Percentiles rank a stretch among this genome's conserved stretches.
phyloP scores from a whole-genome alignment of 2,329 filamentous ascomycete species.

The Podosphaera fusca region DNA sequence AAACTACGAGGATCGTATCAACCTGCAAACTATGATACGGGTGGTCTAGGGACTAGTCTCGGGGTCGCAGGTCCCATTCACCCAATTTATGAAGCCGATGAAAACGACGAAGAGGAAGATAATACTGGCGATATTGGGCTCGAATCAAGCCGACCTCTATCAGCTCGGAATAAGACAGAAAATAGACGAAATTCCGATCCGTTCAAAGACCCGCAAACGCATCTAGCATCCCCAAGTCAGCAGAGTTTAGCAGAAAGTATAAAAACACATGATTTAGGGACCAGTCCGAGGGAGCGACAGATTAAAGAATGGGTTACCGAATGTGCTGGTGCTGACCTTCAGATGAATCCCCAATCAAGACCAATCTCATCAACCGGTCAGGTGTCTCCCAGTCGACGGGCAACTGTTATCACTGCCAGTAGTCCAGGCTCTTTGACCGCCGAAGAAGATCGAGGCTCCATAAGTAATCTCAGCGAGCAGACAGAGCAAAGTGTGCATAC shows the following conservation, averaged over 20 bases:
- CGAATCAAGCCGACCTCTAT: constrained; percentile 7
- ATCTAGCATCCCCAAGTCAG: neutral
- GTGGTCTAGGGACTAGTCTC: constrained; percentile 17
- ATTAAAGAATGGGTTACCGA: constrained; percentile 18
- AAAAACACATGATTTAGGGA: constrained; percentile 9
- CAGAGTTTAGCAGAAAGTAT: constrained; percentile 1
- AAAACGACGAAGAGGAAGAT: constrained; percentile 15
- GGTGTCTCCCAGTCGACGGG: constrained; percentile 14
- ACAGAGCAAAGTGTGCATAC: constrained; percentile 15
- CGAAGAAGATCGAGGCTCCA: constrained; percentile 15
- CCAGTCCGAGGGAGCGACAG: constrained; percentile 13
- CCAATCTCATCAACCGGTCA: constrained; percentile 12
- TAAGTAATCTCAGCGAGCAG: constrained; percentile 16
- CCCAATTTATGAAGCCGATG: constrained; percentile 40
- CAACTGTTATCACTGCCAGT: constrained; percentile 11
- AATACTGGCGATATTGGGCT: constrained; percentile 5
- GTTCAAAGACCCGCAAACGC: constrained; percentile 11
- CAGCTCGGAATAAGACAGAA: constrained; percentile 2
- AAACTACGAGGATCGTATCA: constrained; percentile 17
- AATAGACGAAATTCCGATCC: constrained; percentile 10
- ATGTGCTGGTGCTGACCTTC: constrained; percentile 16
- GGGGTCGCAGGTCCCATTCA: constrained; percentile 30
- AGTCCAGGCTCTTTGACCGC: constrained; percentile 10
- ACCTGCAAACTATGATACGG: constrained; percentile 22
- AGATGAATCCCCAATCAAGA: constrained; percentile 12